phyloP scores from a whole-genome alignment of 768 basidiomycete species.

The Lentinula lateritia region DNA sequence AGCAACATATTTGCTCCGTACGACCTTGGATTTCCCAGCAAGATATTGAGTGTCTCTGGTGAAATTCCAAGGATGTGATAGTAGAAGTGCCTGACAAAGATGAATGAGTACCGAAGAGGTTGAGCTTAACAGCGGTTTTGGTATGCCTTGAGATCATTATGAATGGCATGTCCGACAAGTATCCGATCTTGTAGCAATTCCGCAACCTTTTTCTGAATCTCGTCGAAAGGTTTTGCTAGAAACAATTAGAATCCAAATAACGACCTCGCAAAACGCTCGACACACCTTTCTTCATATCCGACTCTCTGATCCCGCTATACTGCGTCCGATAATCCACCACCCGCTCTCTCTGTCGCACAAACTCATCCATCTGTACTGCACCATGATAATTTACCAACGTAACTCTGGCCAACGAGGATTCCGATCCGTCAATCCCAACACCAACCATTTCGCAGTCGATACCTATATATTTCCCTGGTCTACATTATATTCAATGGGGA shows the following conservation, averaged over 20 bases:
- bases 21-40: slow-evolving; percentile 53
- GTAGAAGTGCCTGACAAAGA: slow-evolving; percentile 48
- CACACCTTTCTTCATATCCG: slow-evolving; percentile 68
- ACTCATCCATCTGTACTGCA: slow-evolving; percentile 71
- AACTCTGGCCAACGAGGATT: slow-evolving; percentile 85
- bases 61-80: slow-evolving; percentile 61
- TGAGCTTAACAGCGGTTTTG: neutral
- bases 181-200: slow-evolving; percentile 72
- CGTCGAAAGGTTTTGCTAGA: slow-evolving; percentile 69
- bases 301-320: slow-evolving; percentile 76
- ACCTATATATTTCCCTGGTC: slow-evolving; percentile 71
- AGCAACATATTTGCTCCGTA: slow-evolving; percentile 62
- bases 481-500: slow-evolving; percentile 16
- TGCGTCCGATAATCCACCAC: slow-evolving; percentile 93
- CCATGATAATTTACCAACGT: slow-evolving; percentile 89
- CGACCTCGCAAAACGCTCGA: neutral
- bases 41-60: slow-evolving; percentile 69
- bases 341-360: slow-evolving; percentile 79
- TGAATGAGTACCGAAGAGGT: neutral
- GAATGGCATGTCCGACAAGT: slow-evolving; percentile 85
- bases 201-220: slow-evolving; percentile 75
- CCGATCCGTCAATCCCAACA: slow-evolving; percentile 74
- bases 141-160: slow-evolving; percentile 82
- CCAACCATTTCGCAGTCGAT: slow-evolving; percentile 99
- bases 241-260: neutral